Evolutionary conservation across 768 basidiomycete species (phyloP), one percentile per base, ranked within the genome.

Genomic region (Phanerochaete carnosa): DNA sequence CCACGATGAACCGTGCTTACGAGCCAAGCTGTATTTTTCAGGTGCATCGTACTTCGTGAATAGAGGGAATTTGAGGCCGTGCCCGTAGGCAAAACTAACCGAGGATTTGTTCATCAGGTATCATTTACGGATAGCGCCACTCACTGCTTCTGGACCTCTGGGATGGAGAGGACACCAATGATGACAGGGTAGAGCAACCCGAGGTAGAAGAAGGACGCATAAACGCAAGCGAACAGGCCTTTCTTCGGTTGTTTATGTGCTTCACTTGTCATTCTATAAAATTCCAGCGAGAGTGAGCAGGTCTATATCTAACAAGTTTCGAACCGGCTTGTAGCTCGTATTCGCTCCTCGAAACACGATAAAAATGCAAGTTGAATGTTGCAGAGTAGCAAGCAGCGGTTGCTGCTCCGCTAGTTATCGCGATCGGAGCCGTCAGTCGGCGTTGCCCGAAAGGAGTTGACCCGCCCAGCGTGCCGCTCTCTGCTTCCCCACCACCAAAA

Each of bases 1-100:
- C 23, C 22, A 25, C 13, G 13, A 6, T 23, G 23, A 23, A 1
- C 29, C 8, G 54, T 35, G 75, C 84, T 65, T 70, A 94, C 92
- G 92, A 29, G 94, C 87, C 57, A 96, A 76, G 1, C 92, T 90
- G 69, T 92, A 92, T 64, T 74, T 80, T 70, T 92, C 91, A 1
- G 95, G 95, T 7, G 74, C 66, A 57, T 84, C 78, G 65, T 83
- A 94, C 30, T 86, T 77, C 0, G 87, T 83, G 60, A 79, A 81
- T 58, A 82, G 76, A 5, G 94, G 93, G 25, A 87, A 64, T 59
- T 74, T 82, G 49, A 94, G 47, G 13, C 80, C 79, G 68, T 97
- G 86, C 63, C 92, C 73, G 71, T 87, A 96, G 45, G 88, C 55
- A 7, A 77, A 61, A 50, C 86, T 85, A 68, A 3, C 3, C 6